Percentiles rank a stretch among this genome's conserved stretches.
Conservation (phyloP, 495 filamentous ascomycete genomes). For the Recurvomyces mirabilis region DNA sequence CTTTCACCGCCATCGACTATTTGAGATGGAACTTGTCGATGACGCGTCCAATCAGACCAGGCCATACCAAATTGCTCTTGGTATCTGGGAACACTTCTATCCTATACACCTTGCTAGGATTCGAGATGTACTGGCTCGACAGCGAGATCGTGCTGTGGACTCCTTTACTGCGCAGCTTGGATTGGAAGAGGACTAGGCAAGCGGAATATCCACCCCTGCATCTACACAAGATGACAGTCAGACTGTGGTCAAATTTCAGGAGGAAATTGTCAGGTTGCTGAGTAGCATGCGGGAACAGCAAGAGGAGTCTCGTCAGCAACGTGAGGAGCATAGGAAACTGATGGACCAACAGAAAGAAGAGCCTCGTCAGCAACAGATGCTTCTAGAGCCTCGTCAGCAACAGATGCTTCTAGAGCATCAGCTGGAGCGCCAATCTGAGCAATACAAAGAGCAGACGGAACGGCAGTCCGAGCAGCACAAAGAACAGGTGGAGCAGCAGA, state of each 20-base stretch:
- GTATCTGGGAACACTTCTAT: neutral
- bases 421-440: neutral
- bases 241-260: neutral
- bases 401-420: neutral
- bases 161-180: neutral
- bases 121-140: neutral
- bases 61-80: neutral
- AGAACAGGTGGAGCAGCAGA: neutral
- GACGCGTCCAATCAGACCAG: neutral
- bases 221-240: neutral
- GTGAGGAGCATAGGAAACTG: neutral
- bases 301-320: neutral
- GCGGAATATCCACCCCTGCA: neutral
- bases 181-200: neutral
- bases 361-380: neutral
- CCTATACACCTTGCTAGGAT: neutral
- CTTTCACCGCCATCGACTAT: neutral
- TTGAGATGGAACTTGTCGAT: neutral
- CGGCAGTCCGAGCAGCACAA: neutral
- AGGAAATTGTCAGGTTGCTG: neutral
- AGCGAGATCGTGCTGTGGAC: neutral
- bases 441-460: neutral
- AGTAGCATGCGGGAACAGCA: neutral
- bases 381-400: neutral
- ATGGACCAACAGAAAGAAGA: neutral